Evolutionary conservation across 441 rosid species (phyloP).

Genomic region (Viola pubescens): DNA sequence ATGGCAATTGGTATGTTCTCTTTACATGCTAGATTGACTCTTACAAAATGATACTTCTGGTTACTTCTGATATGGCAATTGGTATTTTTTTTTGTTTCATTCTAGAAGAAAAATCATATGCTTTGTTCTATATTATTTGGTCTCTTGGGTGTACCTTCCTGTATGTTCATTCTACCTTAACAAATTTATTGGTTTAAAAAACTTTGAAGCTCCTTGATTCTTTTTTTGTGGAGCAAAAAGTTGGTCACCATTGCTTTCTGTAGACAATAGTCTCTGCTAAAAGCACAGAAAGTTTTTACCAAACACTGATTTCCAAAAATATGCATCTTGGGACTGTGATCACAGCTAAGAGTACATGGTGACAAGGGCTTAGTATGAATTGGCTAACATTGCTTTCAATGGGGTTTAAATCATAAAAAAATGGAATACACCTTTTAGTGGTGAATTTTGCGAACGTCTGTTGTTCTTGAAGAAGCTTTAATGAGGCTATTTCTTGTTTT

Average conservation of each 20-base stretch:
- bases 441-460: neutral
- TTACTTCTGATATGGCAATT: too few relatives aligned
- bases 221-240: too few relatives aligned
- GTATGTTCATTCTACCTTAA: neutral
- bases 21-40: slow-evolving; percentile 8
- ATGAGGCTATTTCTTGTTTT: neutral
- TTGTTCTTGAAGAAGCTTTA: neutral
- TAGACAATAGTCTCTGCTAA: too few relatives aligned
- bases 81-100: too few relatives aligned
- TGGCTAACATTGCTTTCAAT: too few relatives aligned
- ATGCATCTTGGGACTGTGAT: too few relatives aligned
- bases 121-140: neutral
- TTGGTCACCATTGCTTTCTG: too few relatives aligned
- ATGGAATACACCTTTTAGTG: slow-evolving; percentile 8
- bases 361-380: too few relatives aligned
- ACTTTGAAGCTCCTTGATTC: neutral
- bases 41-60: neutral
- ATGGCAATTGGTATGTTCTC: slow-evolving; percentile 65
- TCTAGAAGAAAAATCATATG: too few relatives aligned
- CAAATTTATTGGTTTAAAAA: neutral
- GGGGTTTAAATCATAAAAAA: neutral
- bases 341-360: too few relatives aligned
- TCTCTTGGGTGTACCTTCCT: neutral
- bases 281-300: too few relatives aligned
- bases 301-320: too few relatives aligned